phyloP scores from a whole-genome alignment of 2,329 filamentous ascomycete species.

The Xylaria sp. region DNA sequence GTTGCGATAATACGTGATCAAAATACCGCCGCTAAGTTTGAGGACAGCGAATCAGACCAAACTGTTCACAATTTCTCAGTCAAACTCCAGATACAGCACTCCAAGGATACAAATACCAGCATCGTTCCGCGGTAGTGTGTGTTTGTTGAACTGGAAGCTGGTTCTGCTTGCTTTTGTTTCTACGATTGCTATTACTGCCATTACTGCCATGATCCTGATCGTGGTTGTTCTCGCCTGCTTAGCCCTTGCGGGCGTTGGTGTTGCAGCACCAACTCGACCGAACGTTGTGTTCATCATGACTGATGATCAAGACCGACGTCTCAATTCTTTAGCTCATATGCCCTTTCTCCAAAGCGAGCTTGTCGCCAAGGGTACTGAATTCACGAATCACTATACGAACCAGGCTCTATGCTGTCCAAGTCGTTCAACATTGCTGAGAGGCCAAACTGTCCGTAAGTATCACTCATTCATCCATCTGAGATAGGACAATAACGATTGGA shows the following conservation, averaged over 20 bases:
- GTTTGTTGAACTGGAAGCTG: not conserved
- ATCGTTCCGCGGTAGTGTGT: not conserved
- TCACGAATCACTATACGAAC: slow-evolving; percentile 45
- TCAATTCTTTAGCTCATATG: slow-evolving; percentile 37
- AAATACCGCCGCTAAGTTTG: not conserved
- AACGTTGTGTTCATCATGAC: slow-evolving; percentile 37
- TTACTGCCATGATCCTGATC: not conserved
- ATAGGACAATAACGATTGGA: not conserved
- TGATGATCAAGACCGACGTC: slow-evolving; percentile 29
- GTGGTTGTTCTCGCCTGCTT: not conserved
- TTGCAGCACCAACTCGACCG: slow-evolving; percentile 14
- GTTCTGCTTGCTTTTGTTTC: not conserved
- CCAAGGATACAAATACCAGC: not conserved
- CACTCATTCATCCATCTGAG: not conserved
- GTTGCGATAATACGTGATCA: not conserved
- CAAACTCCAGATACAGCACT: not conserved
- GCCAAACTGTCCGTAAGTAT: slow-evolving; percentile 38
- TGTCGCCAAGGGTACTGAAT: slow-evolving; percentile 40
- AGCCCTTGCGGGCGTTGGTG: not conserved
- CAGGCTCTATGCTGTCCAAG: slow-evolving; percentile 44
- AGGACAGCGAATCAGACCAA: not conserved
- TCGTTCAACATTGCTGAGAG: slow-evolving; percentile 41
- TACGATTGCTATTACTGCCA: not conserved
- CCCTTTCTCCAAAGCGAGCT: slow-evolving; percentile 39
- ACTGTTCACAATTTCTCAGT: not conserved